Percentiles rank a stretch among this genome's conserved stretches.
These are phyloP conservation scores for Cucurbita ficifolia DNA, from an alignment of 306 rosid species.

Conservation along the genomic window DNA sequence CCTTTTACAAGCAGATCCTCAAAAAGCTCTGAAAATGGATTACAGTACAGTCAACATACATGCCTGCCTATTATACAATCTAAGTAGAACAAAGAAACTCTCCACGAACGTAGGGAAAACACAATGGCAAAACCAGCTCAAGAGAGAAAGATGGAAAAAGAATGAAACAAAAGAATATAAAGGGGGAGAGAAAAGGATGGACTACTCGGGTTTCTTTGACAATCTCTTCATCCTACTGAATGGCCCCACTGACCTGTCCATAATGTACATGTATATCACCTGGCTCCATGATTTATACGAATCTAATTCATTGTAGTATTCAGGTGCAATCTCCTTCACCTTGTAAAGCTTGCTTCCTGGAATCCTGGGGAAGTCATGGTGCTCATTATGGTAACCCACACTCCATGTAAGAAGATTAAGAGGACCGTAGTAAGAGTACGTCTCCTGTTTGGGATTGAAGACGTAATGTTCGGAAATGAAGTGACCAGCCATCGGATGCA, in stretches of 20 bases:
- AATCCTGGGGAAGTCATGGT: conserved; percentile 89
- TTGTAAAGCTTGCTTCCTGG: conserved; percentile 75
- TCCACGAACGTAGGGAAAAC: not conserved
- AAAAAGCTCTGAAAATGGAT: not conserved
- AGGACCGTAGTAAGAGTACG: conserved; percentile 92
- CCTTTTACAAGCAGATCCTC: not conserved
- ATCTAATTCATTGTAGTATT: conserved; percentile 44
- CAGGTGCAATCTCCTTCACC: conserved; percentile 81
- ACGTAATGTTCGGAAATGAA: conserved; percentile 90
- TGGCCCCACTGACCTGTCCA: conserved; percentile 77
- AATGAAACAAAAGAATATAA: not conserved
- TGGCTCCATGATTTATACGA: conserved; percentile 30
- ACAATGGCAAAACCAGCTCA: not conserved
- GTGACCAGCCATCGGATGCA: conserved; percentile 99
- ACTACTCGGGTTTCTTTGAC: conserved; percentile 40
- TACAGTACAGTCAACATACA: not conserved
- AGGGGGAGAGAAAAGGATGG: not conserved
- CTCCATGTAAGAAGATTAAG: conserved; percentile 71
- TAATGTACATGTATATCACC: conserved; percentile 36
- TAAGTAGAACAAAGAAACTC: not conserved
- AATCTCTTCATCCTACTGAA: conserved; percentile 86
- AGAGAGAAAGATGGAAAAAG: conserved; percentile 1
- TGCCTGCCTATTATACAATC: not conserved
- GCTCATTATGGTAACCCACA: conserved; percentile 85
- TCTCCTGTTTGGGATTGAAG: conserved; percentile 76